These are phyloP conservation scores for Penicillium sclerotiorum DNA, from an alignment of 2,329 filamentous ascomycete genomes.

Conservation along the genomic window DNA sequence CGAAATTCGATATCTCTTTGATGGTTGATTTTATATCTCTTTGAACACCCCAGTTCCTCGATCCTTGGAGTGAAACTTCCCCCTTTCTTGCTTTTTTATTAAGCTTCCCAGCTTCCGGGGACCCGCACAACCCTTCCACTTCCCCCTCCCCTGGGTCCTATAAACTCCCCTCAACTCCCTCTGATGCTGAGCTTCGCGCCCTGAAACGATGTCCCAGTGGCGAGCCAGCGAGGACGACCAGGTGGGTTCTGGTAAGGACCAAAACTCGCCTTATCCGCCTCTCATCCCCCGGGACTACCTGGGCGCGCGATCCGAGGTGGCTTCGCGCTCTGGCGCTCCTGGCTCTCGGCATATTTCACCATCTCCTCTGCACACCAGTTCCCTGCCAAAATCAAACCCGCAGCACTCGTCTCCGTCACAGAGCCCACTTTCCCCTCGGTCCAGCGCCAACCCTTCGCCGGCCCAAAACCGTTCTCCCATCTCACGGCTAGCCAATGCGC, in stretches of 20 bases:
- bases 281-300: slow-evolving; percentile 42
- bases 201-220: slow-evolving; percentile 40
- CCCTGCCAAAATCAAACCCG: slow-evolving; percentile 22
- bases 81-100: slow-evolving; percentile 2
- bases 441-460: slow-evolving; percentile 25
- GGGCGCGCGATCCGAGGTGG: slow-evolving; percentile 32
- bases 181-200: slow-evolving; percentile 24
- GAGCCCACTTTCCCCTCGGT: slow-evolving; percentile 30
- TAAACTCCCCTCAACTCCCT: slow-evolving; percentile 8
- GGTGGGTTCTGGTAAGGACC: slow-evolving; percentile 18
- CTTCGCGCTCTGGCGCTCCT: slow-evolving; percentile 26
- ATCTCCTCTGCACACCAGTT: slow-evolving; percentile 35
- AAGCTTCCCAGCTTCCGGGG: slow-evolving; percentile 6
- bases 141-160: not conserved
- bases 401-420: slow-evolving; percentile 27
- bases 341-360: slow-evolving; percentile 32
- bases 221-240: slow-evolving; percentile 31
- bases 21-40: not conserved
- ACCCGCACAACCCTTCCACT: slow-evolving; percentile 2
- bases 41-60: no score
- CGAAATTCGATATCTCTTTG: not conserved
- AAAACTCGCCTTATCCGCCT: slow-evolving; percentile 15
- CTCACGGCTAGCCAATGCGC: slow-evolving; percentile 31
- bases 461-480: slow-evolving; percentile 25
- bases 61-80: no score